Base-by-base conservation (phyloP, 1,284 basidiomycete species). In the Cystobasidiaceae sp. region DNA sequence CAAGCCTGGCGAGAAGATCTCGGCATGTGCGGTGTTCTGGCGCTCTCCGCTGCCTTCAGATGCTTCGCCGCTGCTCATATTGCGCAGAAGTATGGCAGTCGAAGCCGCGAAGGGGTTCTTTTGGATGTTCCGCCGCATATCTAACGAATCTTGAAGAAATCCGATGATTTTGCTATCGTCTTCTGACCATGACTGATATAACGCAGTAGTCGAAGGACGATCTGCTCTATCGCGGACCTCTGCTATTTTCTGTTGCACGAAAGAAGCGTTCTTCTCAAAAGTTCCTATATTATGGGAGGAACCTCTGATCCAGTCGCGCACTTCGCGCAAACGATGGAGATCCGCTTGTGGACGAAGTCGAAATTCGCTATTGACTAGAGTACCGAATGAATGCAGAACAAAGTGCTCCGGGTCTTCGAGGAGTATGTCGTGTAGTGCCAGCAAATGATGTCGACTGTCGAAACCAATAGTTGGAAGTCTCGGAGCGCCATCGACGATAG, bases 351-450 rank as follows among this genome's bases (percentile, higher is more conserved):
- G 87, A 2, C 92, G 85, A 39, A 93, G 83, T 37, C 81, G 74
- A 78, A 93, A 92, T 0, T 73, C 78, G 54, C 86, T 84, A 3
- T 79, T 80, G 13, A 78, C 71, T 44, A 84, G 79, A 76, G 89
- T 89, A 37, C 80, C 77, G 32, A 78, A 75, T 23, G 79, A 75
- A 56, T 85, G 81, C 0, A 86, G 84, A 19, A 88, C 74, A 70
- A 89, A 97, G 50, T 86, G 78, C 19, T 82, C 73, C 0, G 84
- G 75, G 13, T 83, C 78, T 8, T 79, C 75, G 84, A 94, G 87
- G 68, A 97, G 78, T 67, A 86, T 82, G 62, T 82, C 82, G 76
- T 96, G 91, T 0, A 86, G 81, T 0, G 87, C 89, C 67, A 89
- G 39, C 28, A 64, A 28, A 32, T 56, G 45, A 56, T 56, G 39